Base-by-base conservation (phyloP, 2,329 filamentous ascomycete species). In the Furcasterigmium sp. region DNA sequence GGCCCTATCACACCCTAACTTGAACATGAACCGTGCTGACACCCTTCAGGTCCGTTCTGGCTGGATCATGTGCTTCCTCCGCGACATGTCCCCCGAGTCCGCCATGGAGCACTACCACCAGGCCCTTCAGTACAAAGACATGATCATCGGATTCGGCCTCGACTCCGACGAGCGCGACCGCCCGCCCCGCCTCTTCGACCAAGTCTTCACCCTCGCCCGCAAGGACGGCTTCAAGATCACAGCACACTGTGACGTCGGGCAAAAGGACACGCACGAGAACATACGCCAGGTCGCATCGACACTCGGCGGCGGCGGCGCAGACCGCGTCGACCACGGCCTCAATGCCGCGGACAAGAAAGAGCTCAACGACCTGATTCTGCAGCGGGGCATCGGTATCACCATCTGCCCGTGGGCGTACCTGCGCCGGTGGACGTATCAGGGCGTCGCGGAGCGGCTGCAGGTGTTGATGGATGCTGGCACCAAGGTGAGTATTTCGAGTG, bases 201-300 rank as follows among this genome's bases (percentile, higher is more conserved):
- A 47, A 17, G 37, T 46, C 20, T 49, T 46, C 39, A 25, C 30
- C 13, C 39, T 23, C 11, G 47, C 47, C 5, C 25, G 40, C 10
- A 18, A 14, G 6, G 44, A 42, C 26, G 47, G 47, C 35, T 43
- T 49, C 36, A 42, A 39, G n/a, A 37, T 45, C 26, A 49, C 47
- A 2, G 42, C 39, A n/a, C 47, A 49, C 44, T 45, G 43, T 29
- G 47, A 45, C 39, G 47, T 46, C 15, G 47, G 41, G 7, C 39
- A 42, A 30, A 41, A 34, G 23, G 44, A 44, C 39, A 39, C 41
- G 19, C 42, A 44, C 21, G 42, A 38, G 20, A 40, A 47, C 35
- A 47, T 45, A 17, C 28, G 32, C 18, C 41, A 49, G 15, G 35
- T 37, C 18, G 35, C 19, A n/a, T 37, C 35, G 35, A 37, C 35